Evolutionary conservation across 164 flowering plant species (phyloP), one percentile per base, ranked within the genome.

Genomic region (Tinospora cordifolia): DNA sequence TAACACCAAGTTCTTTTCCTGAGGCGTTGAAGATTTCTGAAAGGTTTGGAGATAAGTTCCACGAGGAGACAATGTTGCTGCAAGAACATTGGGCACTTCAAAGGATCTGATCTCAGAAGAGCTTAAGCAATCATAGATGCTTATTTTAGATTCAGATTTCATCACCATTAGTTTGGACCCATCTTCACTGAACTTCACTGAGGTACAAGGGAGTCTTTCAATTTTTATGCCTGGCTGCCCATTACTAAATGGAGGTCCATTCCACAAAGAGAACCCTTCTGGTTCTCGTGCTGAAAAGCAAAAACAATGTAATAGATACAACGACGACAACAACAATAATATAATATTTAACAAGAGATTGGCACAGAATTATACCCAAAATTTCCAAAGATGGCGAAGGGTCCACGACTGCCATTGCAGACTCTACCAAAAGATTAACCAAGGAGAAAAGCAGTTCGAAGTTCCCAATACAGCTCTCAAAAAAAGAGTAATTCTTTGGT

Each of bases 1-100:
- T 67, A 95, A 71, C 15, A 75, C 77, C 19, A 92, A 84, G 81
- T 92, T 95, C 85, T 91, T 90, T 7, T 87, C 96, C 75, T 92
- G 92, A 1, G 89, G 90, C 13, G 88, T 78, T 15, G 84, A 73
- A 2, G 84, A 64, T 74, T 89, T 94, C 75, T 92, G 94, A 69
- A 91, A 95, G 36, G 96, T 95, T 76, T 87, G 98, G 41, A 95
- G 82, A 78, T 84, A 95, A 65, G 90, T 89, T 70, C 97, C 98
- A 70, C 85, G 65, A 0, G 98, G 98, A 24, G 98, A 92, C 72
- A 95, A 69, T 5, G 80, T 63, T 14, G 97, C 93, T 15, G 94
- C 90, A 73, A 78, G 69, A 65, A 88, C 66, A 73, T 85, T 83
- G 30, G 94, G 85, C 15, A 91, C 70, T 73, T 81, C 78, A 72